phyloP scores from a whole-genome alignment of 2,329 filamentous ascomycete species.

The Chrysoporthe austroafricana region DNA sequence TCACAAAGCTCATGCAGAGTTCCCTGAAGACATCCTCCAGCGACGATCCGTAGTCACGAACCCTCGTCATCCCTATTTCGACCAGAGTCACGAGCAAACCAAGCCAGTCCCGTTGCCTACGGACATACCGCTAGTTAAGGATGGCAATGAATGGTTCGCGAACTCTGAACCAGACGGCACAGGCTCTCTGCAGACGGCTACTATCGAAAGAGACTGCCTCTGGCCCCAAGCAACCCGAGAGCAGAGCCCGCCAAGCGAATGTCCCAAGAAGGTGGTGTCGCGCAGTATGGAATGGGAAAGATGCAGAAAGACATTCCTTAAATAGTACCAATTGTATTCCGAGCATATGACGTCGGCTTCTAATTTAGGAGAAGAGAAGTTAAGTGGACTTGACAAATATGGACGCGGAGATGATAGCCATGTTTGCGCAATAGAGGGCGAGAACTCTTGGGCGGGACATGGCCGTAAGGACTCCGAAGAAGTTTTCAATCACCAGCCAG shows the following conservation, averaged over 20 bases:
- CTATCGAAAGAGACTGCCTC: neutral
- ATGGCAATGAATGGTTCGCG: neutral
- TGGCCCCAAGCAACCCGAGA: neutral
- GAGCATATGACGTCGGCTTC: neutral
- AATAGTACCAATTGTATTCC: neutral
- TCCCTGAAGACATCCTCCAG: neutral
- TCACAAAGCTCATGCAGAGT: neutral
- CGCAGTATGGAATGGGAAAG: neutral
- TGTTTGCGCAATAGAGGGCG: too few species aligned
- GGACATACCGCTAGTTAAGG: neutral
- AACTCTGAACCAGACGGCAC: neutral
- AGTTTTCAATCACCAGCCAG: neutral
- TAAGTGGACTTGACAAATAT: too few species aligned
- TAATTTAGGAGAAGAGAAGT: too few species aligned
- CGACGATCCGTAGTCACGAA: neutral
- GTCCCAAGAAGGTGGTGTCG: neutral
- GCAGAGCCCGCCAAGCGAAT: neutral
- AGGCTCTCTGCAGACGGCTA: neutral
- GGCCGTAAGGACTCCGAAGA: too few species aligned
- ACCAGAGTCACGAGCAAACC: neutral
- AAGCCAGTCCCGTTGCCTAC: neutral
- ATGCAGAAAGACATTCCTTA: neutral
- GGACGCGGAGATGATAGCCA: too few species aligned
- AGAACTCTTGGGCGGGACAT: too few species aligned
- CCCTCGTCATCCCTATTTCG: neutral